Conservation (phyloP, 768 basidiomycete genomes). For the Lactifluus volemus region DNA sequence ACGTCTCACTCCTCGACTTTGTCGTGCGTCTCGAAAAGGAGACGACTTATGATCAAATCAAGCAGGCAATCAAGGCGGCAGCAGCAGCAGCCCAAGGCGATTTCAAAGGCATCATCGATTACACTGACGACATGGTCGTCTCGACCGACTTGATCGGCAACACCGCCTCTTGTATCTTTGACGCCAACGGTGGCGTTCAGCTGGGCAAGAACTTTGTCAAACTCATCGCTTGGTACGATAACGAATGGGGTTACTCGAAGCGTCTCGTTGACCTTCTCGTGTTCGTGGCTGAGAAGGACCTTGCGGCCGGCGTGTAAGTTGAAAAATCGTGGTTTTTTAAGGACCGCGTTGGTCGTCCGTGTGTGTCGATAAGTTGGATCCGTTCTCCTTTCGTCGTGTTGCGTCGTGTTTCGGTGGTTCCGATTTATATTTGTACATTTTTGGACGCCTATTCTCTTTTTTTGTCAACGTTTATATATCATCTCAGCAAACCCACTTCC, state of each 20-base stretch:
- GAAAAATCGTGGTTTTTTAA: background rate
- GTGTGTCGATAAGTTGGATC: too few species aligned
- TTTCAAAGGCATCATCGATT: slow-evolving; percentile 70
- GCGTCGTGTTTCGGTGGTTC: too few species aligned
- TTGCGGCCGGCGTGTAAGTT: slow-evolving; percentile 17
- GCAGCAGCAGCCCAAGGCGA: slow-evolving; percentile 65
- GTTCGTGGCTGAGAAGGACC: slow-evolving; percentile 70
- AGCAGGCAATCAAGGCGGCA: slow-evolving; percentile 72
- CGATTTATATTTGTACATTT: too few species aligned
- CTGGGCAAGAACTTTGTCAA: slow-evolving; percentile 93
- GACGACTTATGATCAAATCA: slow-evolving; percentile 87
- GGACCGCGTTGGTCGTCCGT: too few species aligned
- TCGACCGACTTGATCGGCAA: slow-evolving; percentile 89
- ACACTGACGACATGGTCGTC: slow-evolving; percentile 91
- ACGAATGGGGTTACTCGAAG: slow-evolving; percentile 91
- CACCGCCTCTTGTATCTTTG: slow-evolving; percentile 81
- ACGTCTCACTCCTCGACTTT: slow-evolving; percentile 97
- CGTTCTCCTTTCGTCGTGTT: too few species aligned
- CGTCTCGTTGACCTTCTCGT: slow-evolving; percentile 87
- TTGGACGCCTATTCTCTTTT: too few species aligned
- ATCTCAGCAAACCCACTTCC: too few species aligned
- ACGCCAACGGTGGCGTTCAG: slow-evolving; percentile 86
- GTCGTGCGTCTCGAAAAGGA: slow-evolving; percentile 85
- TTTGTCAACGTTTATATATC: too few species aligned
- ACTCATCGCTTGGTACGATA: slow-evolving; percentile 93